Evolutionary conservation across 2,329 filamentous ascomycete genomes (phyloP).

Genomic region (Apiospora aurea): DNA sequence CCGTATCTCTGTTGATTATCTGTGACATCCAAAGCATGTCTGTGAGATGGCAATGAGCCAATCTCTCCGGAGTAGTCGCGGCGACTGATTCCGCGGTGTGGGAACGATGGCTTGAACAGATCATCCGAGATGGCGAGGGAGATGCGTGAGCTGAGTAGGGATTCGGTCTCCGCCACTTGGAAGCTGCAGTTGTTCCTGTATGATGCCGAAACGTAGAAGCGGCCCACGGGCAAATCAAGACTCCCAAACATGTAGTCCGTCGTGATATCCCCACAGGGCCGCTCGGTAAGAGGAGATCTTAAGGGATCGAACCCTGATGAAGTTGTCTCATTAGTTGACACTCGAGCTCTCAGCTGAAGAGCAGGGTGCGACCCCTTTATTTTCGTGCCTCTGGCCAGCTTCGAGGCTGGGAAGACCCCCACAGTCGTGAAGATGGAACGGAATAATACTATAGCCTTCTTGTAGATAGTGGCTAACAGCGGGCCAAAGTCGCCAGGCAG

Average conservation of each 20-base stretch:
- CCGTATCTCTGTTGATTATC: conserved; percentile 85
- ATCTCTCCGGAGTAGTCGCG: conserved; percentile 57
- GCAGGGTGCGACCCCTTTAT: conserved; percentile 72
- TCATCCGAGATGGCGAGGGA: conserved; percentile 85
- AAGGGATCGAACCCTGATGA: conserved; percentile 71
- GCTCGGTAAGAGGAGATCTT: conserved; percentile 72
- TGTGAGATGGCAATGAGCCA: conserved; percentile 77
- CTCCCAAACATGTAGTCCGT: conserved; percentile 83
- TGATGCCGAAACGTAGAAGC: conserved; percentile 79
- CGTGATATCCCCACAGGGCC: conserved; percentile 63
- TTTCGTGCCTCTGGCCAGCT: conserved; percentile 76
- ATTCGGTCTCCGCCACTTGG: conserved; percentile 88
- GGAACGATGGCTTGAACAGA: conserved; percentile 81
- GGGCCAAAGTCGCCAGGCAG: conserved; percentile 64
- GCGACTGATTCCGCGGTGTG: conserved; percentile 56
- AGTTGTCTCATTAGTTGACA: conserved; percentile 65
- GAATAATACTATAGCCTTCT: conserved; percentile 95
- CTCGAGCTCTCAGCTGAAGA: conserved; percentile 81
- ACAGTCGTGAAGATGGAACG: conserved; percentile 85
- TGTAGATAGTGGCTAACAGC: conserved; percentile 87
- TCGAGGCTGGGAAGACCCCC: conserved; percentile 85
- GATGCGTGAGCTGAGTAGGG: conserved; percentile 88
- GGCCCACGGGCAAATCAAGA: conserved; percentile 85
- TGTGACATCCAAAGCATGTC: conserved; percentile 52
- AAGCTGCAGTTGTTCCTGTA: conserved; percentile 93